A percentile compares a stretch with the other conserved stretches of the same genome.
phyloP scores from a whole-genome alignment of 2,329 filamentous ascomycete genomes.

The Colletotrichum theobromicola region DNA sequence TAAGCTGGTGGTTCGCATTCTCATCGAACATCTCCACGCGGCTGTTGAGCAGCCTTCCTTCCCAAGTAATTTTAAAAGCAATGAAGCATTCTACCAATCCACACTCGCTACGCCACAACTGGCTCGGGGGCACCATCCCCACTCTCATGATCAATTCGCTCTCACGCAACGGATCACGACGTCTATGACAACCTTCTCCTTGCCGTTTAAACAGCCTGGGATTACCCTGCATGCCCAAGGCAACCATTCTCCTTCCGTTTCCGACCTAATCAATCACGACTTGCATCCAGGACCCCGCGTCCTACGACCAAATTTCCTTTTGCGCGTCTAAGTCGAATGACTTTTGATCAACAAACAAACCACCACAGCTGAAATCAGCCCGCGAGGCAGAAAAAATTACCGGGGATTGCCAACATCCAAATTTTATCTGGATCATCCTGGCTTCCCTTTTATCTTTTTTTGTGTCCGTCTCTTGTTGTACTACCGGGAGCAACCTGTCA shows the following conservation, averaged over 20 bases:
- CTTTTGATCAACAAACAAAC: not conserved
- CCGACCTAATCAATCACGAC: slow-evolving; percentile 14
- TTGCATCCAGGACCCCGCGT: slow-evolving; percentile 17
- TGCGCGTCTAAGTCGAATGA: not conserved
- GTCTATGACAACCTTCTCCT: slow-evolving; percentile 23
- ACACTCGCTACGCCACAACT: slow-evolving; percentile 9
- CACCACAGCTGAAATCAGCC: not conserved
- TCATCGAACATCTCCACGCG: slow-evolving; percentile 2
- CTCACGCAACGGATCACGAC: slow-evolving; percentile 25
- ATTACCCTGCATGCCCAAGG: slow-evolving; percentile 7
- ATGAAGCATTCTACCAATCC: slow-evolving; percentile 15
- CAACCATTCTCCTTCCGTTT: slow-evolving; percentile 9
- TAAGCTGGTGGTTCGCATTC: slow-evolving; percentile 24
- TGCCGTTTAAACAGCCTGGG: slow-evolving; percentile 8
- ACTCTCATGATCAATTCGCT: slow-evolving; percentile 22
- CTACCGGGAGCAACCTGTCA: slow-evolving; percentile 1
- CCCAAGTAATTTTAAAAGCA: slow-evolving; percentile 5
- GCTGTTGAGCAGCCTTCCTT: slow-evolving; percentile 5
- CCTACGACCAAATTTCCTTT: slow-evolving; percentile 16
- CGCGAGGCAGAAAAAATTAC: not conserved
- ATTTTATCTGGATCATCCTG: not conserved
- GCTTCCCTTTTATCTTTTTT: not conserved
- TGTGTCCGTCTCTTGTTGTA: not conserved
- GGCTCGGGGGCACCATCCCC: slow-evolving; percentile 5
- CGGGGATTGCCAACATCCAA: not conserved